phyloP scores from a whole-genome alignment of 306 rosid genomes.

The Cucumis sativus region DNA sequence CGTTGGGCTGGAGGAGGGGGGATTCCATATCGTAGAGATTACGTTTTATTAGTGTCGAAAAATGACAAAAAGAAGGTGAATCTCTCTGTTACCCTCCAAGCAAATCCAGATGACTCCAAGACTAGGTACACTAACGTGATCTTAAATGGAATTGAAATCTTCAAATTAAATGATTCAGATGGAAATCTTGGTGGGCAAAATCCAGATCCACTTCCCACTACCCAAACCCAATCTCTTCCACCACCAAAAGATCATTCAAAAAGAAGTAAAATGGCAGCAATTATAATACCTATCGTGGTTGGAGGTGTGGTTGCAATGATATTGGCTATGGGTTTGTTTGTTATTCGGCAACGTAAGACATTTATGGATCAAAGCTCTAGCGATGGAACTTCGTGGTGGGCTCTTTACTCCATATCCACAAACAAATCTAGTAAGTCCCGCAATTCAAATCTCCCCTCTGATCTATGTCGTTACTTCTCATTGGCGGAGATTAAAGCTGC shows the following conservation, averaged over 20 bases:
- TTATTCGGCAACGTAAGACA: neutral
- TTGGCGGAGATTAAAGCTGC: slow-evolving; percentile 19
- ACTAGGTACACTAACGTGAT: neutral
- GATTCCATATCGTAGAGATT: slow-evolving; percentile 4
- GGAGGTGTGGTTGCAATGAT: slow-evolving; percentile 6
- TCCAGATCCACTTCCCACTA: slow-evolving; percentile 13
- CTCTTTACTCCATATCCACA: neutral
- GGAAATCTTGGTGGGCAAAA: slow-evolving; percentile 27
- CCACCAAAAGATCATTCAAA: neutral
- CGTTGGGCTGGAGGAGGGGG: neutral
- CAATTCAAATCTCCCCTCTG: slow-evolving; percentile 6
- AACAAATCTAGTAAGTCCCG: slow-evolving; percentile 6
- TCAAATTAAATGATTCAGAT: slow-evolving; percentile 14
- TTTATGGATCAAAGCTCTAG: neutral
- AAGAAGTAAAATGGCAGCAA: neutral
- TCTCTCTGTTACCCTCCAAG: slow-evolving; percentile 15
- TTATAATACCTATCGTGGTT: neutral
- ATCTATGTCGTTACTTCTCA: slow-evolving; percentile 19
- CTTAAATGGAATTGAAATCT: slow-evolving; percentile 39
- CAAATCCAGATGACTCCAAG: neutral
- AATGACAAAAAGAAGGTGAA: neutral
- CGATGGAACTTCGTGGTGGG: slow-evolving; percentile 1
- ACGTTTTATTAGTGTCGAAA: neutral
- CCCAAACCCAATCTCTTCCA: neutral
- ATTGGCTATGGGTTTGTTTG: neutral